Percentiles rank a stretch among this genome's conserved stretches.
phyloP scores from a whole-genome alignment of 495 filamentous ascomycete species.

The Jackrogersella multiformis region DNA sequence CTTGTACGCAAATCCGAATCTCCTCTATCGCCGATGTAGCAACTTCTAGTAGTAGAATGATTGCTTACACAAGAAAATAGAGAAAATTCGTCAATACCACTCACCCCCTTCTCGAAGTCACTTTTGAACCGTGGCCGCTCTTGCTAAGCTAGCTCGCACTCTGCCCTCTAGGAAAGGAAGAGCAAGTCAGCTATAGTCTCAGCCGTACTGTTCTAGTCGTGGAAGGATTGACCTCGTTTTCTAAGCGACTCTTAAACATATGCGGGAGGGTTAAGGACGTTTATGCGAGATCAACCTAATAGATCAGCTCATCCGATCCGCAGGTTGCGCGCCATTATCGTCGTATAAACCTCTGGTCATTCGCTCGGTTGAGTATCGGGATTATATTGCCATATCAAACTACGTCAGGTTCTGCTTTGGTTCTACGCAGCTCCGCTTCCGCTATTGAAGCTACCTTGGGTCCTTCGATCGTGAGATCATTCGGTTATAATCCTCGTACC shows the following conservation, averaged over 20 bases:
- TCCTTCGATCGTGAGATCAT: constrained; percentile 14
- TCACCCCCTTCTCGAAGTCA: constrained; percentile 16
- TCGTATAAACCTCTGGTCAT: constrained; percentile 12
- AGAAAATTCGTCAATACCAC: constrained; percentile 26
- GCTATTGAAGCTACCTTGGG: constrained; percentile 2
- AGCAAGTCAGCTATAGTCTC: constrained; percentile 2
- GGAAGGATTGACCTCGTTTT: not conserved
- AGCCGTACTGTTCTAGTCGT: constrained; percentile 1
- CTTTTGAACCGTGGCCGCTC: constrained; percentile 23
- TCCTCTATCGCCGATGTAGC: constrained; percentile 25
- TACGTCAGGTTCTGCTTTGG: constrained; percentile 13
- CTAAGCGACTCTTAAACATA: not conserved
- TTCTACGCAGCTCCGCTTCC: constrained; percentile 20
- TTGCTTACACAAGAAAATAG: constrained; percentile 37
- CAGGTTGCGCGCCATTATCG: constrained; percentile 12
- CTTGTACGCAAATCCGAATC: constrained; percentile 16
- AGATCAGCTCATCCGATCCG: constrained; percentile 11
- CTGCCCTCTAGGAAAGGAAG: not conserved
- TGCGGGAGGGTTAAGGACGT: not conserved
- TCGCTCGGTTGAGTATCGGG: constrained; percentile 8
- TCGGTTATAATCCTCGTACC: constrained; percentile 12
- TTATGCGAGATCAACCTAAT: constrained; percentile 20
- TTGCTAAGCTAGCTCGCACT: not conserved
- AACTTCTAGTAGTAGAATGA: constrained; percentile 12
- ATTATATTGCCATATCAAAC: constrained; percentile 15